Base-by-base conservation (phyloP, 495 filamentous ascomycete species). In the Symbiotaphrina buchneri region DNA sequence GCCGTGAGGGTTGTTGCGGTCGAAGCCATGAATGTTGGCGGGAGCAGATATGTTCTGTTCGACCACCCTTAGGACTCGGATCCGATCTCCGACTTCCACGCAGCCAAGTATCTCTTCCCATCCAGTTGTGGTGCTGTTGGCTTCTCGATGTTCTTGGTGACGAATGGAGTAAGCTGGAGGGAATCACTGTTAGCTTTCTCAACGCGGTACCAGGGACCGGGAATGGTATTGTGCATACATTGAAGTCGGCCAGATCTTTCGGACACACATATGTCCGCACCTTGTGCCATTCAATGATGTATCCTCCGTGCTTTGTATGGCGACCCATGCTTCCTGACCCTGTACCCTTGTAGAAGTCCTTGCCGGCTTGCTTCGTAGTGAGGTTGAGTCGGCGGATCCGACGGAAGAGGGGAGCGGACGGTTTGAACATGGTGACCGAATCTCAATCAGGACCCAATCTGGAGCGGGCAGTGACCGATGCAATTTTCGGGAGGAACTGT, bases 301-400 rank as follows among this genome's bases (percentile, higher is more conserved):
- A 97, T 20, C 71, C 70, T 47, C 85, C 84, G 51, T 72, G 64
- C 47, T 78, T 80, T 13, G 79, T 83, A 52, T 92, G 85, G 20
- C 57, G 49, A 39, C 87, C 87, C 70, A 85, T 79, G 22, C 72
- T 66, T 8, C 90, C 90, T 0, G 78, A 68, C 15, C 85, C 62
- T 36, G 68, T 94, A 46, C 90, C 90, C 59, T 95, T 95, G 68
- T 95, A 95, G 65, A 71, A 97, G 30, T 80, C 87, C 48, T 83
- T 81, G 47, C 74, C 75, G 55, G 79, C 71, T 48, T 78, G 68
- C 55, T 97, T 97, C 38, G 87, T 95, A 3, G 77, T 93, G 33
- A 97, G 60, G 13, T 59, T 56, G 26, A 78, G 56, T 31, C 74
- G 71, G 45, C 76, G 70, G 32, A 80, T 41, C 28, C 61, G 60